These are phyloP conservation scores for Mortierella sp. DNA, from an alignment of 371 early-diverging fungal species.

Conservation along the genomic window DNA sequence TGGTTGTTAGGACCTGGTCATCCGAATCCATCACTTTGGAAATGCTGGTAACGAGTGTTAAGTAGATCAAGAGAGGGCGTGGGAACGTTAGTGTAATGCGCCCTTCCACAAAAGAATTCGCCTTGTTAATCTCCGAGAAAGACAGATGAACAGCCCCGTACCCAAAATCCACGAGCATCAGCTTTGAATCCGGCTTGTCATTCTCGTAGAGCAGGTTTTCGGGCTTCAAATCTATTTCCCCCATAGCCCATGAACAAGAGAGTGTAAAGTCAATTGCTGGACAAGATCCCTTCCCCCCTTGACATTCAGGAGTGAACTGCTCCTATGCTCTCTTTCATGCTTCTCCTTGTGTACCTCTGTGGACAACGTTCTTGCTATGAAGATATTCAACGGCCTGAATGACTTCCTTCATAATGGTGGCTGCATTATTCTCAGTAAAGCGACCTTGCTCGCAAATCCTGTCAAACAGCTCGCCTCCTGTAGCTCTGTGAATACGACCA, in stretches of 20 bases:
- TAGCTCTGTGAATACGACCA: constrained; percentile 57
- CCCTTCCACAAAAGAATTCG: too few relatives aligned
- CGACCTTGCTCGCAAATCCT: constrained; percentile 84
- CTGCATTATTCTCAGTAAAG: constrained; percentile 91
- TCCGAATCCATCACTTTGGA: constrained; percentile 63
- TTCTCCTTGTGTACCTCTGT: constrained; percentile 64
- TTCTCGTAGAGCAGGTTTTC: constrained; percentile 82
- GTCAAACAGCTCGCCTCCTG: constrained; percentile 94
- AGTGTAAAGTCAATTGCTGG: not conserved
- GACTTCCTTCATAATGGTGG: constrained; percentile 71
- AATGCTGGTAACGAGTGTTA: constrained; percentile 55
- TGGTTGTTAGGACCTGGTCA: constrained; percentile 62
- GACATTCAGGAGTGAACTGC: not conserved
- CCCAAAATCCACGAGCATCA: constrained; percentile 78
- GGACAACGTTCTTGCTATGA: constrained; percentile 78
- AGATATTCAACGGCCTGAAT: constrained; percentile 77
- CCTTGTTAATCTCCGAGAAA: too few relatives aligned
- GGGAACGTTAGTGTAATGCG: not conserved
- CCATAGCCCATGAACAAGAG: not conserved
- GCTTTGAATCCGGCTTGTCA: constrained; percentile 62
- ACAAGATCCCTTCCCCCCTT: not conserved
- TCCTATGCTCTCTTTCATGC: not conserved
- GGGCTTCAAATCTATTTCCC: constrained; percentile 87
- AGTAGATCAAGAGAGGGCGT: not conserved
- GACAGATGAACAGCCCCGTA: constrained; percentile 41